Percentiles rank a stretch among this genome's conserved stretches.
Evolutionary conservation across 192 early-diverging fungal species (phyloP).

Genomic region (Linnemannia exigua): DNA sequence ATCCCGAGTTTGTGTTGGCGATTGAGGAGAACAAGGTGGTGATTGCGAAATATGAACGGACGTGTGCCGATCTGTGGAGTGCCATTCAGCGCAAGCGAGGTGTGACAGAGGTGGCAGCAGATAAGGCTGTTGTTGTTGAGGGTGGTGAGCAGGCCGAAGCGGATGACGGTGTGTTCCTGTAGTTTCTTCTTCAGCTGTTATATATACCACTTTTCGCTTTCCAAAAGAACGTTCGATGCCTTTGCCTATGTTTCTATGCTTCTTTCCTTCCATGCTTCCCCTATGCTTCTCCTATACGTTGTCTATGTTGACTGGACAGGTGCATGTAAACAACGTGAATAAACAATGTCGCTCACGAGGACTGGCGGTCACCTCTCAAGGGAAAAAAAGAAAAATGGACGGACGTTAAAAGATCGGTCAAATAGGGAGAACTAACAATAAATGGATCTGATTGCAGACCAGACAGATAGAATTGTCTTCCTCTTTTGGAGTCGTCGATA

Average conservation of each 20-base stretch:
- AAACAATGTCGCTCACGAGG: too few species aligned
- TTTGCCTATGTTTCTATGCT: not conserved
- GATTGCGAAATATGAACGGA: conserved; percentile 41
- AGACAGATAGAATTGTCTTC: not conserved
- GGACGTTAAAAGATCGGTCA: not conserved
- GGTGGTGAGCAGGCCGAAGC: not conserved
- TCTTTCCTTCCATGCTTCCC: not conserved
- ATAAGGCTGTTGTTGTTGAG: not conserved
- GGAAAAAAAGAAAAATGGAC: too few species aligned
- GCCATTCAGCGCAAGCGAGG: conserved; percentile 32
- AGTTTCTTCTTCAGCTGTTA: not conserved
- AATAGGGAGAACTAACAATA: not conserved
- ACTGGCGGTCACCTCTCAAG: too few species aligned
- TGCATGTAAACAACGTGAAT: too few species aligned
- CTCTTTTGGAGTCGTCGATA: conserved; percentile 4
- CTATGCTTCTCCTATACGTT: too few species aligned
- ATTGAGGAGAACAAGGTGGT: conserved; percentile 49
- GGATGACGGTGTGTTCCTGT: conserved; percentile 17
- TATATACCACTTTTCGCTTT: not conserved
- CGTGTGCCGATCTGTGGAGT: conserved; percentile 18
- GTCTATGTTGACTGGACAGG: too few species aligned
- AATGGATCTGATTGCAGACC: not conserved
- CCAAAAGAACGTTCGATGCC: not conserved
- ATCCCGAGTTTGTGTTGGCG: conserved; percentile 52
- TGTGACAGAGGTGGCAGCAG: not conserved